Evolutionary conservation across 805 yeast species (phyloP).

Genomic region (Lipomyces chichibuensis): DNA sequence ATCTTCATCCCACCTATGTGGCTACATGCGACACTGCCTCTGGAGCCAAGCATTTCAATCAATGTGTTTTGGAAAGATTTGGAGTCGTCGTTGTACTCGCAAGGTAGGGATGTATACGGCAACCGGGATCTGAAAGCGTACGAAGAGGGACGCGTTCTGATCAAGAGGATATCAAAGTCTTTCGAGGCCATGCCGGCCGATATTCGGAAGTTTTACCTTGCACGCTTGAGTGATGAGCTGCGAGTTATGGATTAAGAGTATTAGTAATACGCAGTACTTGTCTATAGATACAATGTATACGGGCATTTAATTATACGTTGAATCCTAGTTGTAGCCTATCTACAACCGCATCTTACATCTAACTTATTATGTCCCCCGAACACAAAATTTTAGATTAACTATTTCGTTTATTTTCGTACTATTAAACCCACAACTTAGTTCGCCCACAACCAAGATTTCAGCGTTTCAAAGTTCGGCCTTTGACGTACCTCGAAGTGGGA

Average conservation of each 20-base stretch:
- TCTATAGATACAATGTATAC: not conserved
- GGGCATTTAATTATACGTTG: slow-evolving; percentile 4
- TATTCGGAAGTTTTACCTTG: slow-evolving; percentile 41
- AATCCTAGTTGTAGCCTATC: not conserved
- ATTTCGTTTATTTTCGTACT: not conserved
- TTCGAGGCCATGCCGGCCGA: slow-evolving; percentile 41
- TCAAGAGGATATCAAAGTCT: slow-evolving; percentile 37
- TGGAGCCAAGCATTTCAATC: slow-evolving; percentile 43
- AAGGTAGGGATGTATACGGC: slow-evolving; percentile 47
- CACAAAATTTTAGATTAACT: not conserved
- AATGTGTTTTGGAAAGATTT: slow-evolving; percentile 47
- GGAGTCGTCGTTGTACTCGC: slow-evolving; percentile 38
- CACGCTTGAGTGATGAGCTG: slow-evolving; percentile 42
- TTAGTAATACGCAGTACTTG: not conserved
- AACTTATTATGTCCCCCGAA: not conserved
- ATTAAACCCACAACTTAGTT: no score
- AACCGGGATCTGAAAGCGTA: slow-evolving; percentile 46
- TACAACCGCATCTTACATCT: not conserved
- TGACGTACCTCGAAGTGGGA: not conserved
- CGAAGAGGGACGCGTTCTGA: slow-evolving; percentile 41
- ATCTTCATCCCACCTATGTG: slow-evolving; percentile 47
- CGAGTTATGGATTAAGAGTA: not conserved
- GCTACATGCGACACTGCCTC: slow-evolving; percentile 47
- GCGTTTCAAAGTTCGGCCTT: no score
- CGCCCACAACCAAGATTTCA: no score